These are phyloP conservation scores for Fusarium acutatum DNA, from an alignment of 2,329 filamentous ascomycete genomes.

Conservation along the genomic window DNA sequence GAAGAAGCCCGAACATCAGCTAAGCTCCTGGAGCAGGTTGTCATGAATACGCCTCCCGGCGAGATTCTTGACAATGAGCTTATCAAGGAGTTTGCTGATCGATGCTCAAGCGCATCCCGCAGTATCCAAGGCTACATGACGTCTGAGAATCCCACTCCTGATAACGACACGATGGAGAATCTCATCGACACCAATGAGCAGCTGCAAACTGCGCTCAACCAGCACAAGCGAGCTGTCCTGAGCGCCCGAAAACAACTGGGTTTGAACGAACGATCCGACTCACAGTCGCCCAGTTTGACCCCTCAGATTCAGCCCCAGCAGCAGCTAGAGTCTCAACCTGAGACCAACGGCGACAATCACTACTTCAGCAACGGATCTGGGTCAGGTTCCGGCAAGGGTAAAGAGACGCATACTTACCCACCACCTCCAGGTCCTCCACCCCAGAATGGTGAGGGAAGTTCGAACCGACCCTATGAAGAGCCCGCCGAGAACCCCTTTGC, in stretches of 20 bases:
- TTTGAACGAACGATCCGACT: slow-evolving; percentile 42
- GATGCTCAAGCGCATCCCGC: slow-evolving; percentile 81
- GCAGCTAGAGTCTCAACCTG: slow-evolving; percentile 7
- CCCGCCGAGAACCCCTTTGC: slow-evolving; percentile 43
- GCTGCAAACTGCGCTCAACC: slow-evolving; percentile 80
- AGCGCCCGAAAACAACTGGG: slow-evolving; percentile 66
- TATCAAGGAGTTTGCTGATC: slow-evolving; percentile 88
- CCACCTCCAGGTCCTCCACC: slow-evolving; percentile 39
- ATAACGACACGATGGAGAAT: slow-evolving; percentile 92
- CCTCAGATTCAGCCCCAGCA: slow-evolving; percentile 28
- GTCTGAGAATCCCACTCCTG: slow-evolving; percentile 79
- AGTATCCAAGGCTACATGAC: slow-evolving; percentile 89
- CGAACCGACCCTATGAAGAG: slow-evolving; percentile 28
- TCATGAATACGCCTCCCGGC: slow-evolving; percentile 80
- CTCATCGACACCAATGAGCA: slow-evolving; percentile 96
- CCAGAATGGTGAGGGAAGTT: slow-evolving; percentile 39
- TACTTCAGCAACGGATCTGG: slow-evolving; percentile 20
- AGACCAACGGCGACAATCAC: slow-evolving; percentile 45
- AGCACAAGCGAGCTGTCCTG: slow-evolving; percentile 84
- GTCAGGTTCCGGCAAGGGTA: slow-evolving; percentile 45
- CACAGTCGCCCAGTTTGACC: slow-evolving; percentile 41
- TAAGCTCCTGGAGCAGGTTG: slow-evolving; percentile 89
- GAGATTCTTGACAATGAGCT: slow-evolving; percentile 87
- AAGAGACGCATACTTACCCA: slow-evolving; percentile 44
- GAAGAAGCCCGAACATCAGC: slow-evolving; percentile 92